These are phyloP conservation scores for Ceraceosorus bombacis DNA, from an alignment of 1,284 basidiomycete genomes.

Conservation along the genomic window DNA sequence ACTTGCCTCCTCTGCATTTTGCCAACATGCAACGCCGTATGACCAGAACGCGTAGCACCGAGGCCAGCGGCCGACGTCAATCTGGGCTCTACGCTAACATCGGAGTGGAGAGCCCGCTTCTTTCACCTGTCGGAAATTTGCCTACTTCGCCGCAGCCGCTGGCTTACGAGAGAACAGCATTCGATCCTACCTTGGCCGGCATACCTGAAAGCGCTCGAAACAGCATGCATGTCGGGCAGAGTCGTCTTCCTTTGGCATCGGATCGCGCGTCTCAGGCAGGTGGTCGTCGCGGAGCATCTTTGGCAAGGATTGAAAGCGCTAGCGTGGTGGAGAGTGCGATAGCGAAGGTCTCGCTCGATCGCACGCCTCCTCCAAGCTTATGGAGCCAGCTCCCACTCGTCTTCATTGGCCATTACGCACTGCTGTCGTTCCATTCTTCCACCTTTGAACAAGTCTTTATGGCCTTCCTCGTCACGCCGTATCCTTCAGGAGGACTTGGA, in stretches of 20 bases:
- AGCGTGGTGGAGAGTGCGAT: background rate
- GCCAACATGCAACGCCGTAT: conserved; percentile 26
- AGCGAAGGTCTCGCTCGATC: background rate
- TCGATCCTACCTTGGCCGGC: conserved; percentile 36
- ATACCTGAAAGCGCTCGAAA: conserved; percentile 25
- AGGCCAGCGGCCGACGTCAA: conserved; percentile 20
- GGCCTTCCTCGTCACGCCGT: conserved; percentile 47
- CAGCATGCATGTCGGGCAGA: background rate
- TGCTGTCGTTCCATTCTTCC: conserved; percentile 45
- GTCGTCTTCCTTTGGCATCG: background rate
- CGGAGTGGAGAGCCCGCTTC: conserved; percentile 27
- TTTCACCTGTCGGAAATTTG: conserved; percentile 10
- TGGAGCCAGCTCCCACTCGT: conserved; percentile 37
- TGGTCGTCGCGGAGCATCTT: background rate
- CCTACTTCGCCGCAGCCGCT: background rate
- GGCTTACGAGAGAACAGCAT: conserved; percentile 13
- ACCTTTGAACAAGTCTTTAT: conserved; percentile 49
- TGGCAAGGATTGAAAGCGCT: background rate
- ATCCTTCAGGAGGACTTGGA: conserved; percentile 41
- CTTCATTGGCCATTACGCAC: conserved; percentile 45
- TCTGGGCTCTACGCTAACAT: conserved; percentile 38
- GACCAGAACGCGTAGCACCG: conserved; percentile 4
- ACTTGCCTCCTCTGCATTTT: conserved; percentile 41
- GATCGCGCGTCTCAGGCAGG: conserved; percentile 12
- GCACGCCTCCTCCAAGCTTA: conserved; percentile 10